Evolutionary conservation across 2,329 filamentous ascomycete genomes (phyloP).

Genomic region (Aspergillus versicolor): DNA sequence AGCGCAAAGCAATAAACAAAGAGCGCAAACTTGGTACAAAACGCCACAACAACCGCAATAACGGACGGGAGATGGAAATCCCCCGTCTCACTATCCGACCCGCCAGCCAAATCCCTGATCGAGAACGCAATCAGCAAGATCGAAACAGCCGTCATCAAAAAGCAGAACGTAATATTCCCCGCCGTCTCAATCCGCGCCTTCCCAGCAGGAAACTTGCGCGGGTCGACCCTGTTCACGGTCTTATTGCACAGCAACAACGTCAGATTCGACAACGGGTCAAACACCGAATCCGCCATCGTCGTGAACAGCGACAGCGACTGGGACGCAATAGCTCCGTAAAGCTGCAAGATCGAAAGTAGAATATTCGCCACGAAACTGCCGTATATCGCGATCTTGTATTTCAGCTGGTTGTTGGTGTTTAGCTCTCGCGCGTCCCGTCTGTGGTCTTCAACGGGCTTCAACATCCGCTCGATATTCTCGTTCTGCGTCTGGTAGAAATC

Average conservation of each 20-base stretch:
- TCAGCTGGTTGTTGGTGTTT: constrained; percentile 74
- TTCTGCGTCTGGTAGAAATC: constrained; percentile 91
- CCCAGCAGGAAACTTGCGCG: constrained; percentile 81
- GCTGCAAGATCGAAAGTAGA: constrained; percentile 72
- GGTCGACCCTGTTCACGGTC: constrained; percentile 83
- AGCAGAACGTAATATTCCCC: constrained; percentile 94
- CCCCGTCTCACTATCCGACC: constrained; percentile 53
- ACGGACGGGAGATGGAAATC: constrained; percentile 78
- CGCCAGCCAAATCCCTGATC: constrained; percentile 63
- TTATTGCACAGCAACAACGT: constrained; percentile 84
- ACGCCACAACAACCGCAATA: constrained; percentile 80
- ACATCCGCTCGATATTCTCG: constrained; percentile 83
- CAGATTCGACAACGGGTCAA: constrained; percentile 87
- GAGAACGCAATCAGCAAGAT: constrained; percentile 91
- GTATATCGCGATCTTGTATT: constrained; percentile 60
- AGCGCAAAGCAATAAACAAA: constrained; percentile 93
- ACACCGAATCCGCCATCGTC: constrained; percentile 93
- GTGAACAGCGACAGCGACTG: constrained; percentile 95
- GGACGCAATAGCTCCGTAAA: constrained; percentile 84
- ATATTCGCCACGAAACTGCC: constrained; percentile 78
- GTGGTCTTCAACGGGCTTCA: constrained; percentile 93
- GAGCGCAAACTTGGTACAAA: constrained; percentile 75
- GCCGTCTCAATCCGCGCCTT: constrained; percentile 94
- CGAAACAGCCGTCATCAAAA: constrained; percentile 90
- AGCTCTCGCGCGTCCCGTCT: constrained; percentile 76